phyloP scores from a whole-genome alignment of 768 basidiomycete genomes.

The Suillus luteus region DNA sequence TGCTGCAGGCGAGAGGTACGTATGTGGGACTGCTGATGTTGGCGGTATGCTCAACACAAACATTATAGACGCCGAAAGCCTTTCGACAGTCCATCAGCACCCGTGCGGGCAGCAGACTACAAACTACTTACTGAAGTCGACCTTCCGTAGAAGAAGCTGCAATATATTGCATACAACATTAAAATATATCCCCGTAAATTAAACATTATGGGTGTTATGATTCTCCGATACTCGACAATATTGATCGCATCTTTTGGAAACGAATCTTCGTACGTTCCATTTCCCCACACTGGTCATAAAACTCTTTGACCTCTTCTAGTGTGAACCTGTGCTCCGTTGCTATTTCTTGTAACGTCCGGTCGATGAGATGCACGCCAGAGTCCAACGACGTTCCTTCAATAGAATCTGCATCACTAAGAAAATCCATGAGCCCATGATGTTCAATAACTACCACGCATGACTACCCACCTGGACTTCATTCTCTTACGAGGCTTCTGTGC shows the following conservation, averaged over 20 bases:
- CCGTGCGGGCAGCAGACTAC: constrained; percentile 68
- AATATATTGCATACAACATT: constrained; percentile 1
- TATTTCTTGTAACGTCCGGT: constrained; percentile 65
- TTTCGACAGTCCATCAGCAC: constrained; percentile 80
- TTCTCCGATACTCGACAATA: constrained; percentile 34
- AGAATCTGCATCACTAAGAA: constrained; percentile 4
- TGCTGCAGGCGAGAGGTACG: constrained; percentile 94
- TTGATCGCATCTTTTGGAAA: constrained; percentile 68
- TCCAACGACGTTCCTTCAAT: not conserved
- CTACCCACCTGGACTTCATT: constrained; percentile 42
- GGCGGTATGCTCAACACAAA: not conserved
- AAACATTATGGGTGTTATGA: constrained; percentile 14
- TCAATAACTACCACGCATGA: constrained; percentile 5
- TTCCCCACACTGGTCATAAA: constrained; percentile 73
- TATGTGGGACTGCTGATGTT: constrained; percentile 14
- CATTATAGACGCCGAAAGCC: constrained; percentile 67
- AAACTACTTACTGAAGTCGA: constrained; percentile 69
- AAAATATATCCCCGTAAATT: not conserved
- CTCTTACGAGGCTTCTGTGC: constrained; percentile 43
- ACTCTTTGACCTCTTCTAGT: constrained; percentile 74
- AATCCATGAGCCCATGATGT: not conserved
- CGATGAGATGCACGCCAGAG: constrained; percentile 57
- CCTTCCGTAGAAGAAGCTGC: constrained; percentile 27
- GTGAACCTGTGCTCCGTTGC: constrained; percentile 73
- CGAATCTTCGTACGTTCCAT: constrained; percentile 63